Percentiles rank a stretch among this genome's conserved stretches.
Evolutionary conservation across 2,329 filamentous ascomycete genomes (phyloP).

Genomic region (Penicillium sp.): DNA sequence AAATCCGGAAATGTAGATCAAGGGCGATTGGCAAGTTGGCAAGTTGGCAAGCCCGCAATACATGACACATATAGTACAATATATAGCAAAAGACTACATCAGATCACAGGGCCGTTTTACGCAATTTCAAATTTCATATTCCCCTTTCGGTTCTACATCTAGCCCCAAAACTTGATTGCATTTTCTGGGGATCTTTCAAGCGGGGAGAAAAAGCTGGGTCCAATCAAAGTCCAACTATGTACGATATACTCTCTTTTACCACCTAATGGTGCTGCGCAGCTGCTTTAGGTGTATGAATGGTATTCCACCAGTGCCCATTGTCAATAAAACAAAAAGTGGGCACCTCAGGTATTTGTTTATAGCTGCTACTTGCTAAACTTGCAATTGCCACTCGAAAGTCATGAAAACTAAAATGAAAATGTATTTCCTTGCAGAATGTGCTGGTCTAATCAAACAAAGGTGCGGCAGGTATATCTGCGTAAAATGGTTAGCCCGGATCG

Average conservation of each 20-base stretch:
- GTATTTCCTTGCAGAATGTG: constrained; percentile 4
- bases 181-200: neutral
- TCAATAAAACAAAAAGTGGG: neutral
- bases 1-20: neutral
- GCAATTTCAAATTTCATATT: neutral
- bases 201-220: neutral
- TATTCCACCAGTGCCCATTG: neutral
- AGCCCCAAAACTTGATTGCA: neutral
- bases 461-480: constrained; percentile 48
- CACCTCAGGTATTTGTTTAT: neutral
- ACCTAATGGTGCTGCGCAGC: neutral
- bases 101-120: neutral
- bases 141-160: neutral
- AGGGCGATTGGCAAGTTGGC: neutral
- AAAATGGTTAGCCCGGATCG: constrained; percentile 16
- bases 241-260: neutral
- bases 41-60: neutral
- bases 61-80: neutral
- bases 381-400: neutral
- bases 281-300: neutral
- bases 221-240: neutral
- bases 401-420: neutral
- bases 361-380: neutral
- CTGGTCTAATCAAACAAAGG: constrained; percentile 40
- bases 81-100: neutral